Evolutionary conservation across 2,329 filamentous ascomycete species (phyloP).

Genomic region (Calonectria hongkongensis): DNA sequence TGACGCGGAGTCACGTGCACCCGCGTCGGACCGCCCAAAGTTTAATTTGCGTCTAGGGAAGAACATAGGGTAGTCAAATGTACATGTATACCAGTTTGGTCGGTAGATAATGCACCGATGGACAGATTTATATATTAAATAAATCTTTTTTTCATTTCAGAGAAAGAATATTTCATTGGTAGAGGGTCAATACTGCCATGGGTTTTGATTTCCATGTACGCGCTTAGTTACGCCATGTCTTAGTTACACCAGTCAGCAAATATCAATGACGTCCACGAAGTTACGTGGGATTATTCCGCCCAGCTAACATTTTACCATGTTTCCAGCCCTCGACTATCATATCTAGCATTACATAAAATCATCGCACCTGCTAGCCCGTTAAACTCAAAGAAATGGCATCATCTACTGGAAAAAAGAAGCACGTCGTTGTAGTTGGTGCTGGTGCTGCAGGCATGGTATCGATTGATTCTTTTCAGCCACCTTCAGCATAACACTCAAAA

Average conservation of each 20-base stretch:
- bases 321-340: neutral
- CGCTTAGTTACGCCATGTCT: constrained; percentile 7
- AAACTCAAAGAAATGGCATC: constrained; percentile 27
- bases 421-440: constrained; percentile 76
- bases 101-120: neutral
- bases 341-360: neutral
- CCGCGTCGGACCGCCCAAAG: constrained; percentile 38
- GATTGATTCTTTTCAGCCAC: neutral
- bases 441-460: constrained; percentile 77
- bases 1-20: constrained; percentile 55
- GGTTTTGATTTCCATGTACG: neutral
- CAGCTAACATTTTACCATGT: neutral
- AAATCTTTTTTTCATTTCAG: neutral
- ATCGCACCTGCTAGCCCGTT: neutral
- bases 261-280: constrained; percentile 47
- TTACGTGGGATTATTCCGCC: constrained; percentile 15
- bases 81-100: neutral
- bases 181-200: neutral
- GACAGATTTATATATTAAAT: neutral
- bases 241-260: constrained; percentile 11
- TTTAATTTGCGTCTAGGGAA: neutral
- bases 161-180: neutral
- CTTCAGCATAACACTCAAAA: neutral
- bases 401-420: constrained; percentile 59
- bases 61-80: neutral